Evolutionary conservation across 2,329 filamentous ascomycete species (phyloP), one percentile per base, ranked within the genome.

Genomic region (Trichoderma koningii): DNA sequence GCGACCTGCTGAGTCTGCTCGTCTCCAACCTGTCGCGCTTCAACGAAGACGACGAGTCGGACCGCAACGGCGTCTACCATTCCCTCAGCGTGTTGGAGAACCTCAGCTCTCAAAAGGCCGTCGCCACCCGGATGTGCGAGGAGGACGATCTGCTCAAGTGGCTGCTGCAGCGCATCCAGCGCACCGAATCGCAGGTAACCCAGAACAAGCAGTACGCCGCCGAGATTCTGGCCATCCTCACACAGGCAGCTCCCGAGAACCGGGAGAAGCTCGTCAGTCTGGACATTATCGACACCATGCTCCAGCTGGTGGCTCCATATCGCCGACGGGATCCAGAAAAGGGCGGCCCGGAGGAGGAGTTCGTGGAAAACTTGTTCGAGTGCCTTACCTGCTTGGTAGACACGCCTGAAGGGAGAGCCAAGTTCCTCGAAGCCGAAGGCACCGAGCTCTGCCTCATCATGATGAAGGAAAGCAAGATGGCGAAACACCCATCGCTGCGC

Each of bases 191-290:
- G 4, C 80, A 82, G 0, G 86, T 96, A 0, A 83, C 87, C 5
- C 95, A 99, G 74, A 99, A 99, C 75, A 96, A 95, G 75, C 94
- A 97, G 75, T 99, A 98, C 75, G 86, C 93, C 0, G 92, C 94
- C 17, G 95, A 99, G 77, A 86, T 98, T 7, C 81, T 99, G 3
- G 93, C 94, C 14, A 95, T 99, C 63, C 80, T 99, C 9, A 83
- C 94, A 19, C 93, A 97, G 75, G 87, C 87, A 1, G 92, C 91
- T 3, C 69, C 84, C 0, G 77, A 83, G 44, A 93, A 92, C 71
- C 82, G 91, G 51, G 79, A 78, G 23, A 83, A 83, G 53, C 80
- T 97, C 5, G 85, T 86, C 44, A 76, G 80, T 30, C 78, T 89
- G 0, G 88, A 96, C 67, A 89, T 90, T 0, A 83, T 95, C 7